These are phyloP conservation scores for Massariosphaeria phaeospora DNA, from an alignment of 495 filamentous ascomycete species.

Conservation along the genomic window DNA sequence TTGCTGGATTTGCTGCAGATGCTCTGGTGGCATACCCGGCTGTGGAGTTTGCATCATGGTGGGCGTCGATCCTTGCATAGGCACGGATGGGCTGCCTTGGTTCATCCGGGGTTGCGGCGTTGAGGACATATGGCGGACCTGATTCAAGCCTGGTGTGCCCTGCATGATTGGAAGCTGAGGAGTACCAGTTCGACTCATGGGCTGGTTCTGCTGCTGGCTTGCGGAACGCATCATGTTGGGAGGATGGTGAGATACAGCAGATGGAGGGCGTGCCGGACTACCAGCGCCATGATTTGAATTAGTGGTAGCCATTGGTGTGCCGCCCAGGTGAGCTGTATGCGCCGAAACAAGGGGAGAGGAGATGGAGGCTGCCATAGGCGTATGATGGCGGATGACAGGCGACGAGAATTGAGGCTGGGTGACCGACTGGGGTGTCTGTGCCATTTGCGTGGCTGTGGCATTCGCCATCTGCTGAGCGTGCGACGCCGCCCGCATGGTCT, in stretches of 20 bases:
- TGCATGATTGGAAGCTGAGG: conserved; percentile 77
- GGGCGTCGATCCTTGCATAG: conserved; percentile 63
- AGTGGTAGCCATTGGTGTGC: conserved; percentile 73
- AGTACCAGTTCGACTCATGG: conserved; percentile 67
- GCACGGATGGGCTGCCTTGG: conserved; percentile 44
- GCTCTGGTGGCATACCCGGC: conserved; percentile 29
- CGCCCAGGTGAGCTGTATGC: conserved; percentile 45
- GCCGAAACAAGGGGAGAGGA: conserved; percentile 70
- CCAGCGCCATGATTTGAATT: conserved; percentile 69
- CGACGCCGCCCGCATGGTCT: conserved; percentile 23
- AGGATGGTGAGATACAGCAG: conserved; percentile 67
- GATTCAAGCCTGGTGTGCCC: conserved; percentile 67
- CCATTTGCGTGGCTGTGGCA: conserved; percentile 5
- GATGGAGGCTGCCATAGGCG: conserved; percentile 61
- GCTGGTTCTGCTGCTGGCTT: conserved; percentile 63
- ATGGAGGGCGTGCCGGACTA: conserved; percentile 71
- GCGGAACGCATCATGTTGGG: conserved; percentile 69
- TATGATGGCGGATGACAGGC: conserved; percentile 71
- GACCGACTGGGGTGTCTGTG: conserved; percentile 25
- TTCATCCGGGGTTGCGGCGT: conserved; percentile 39
- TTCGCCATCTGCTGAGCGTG: conserved; percentile 45
- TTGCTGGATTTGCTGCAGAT: conserved; percentile 24
- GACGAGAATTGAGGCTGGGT: conserved; percentile 71
- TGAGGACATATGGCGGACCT: conserved; percentile 52
- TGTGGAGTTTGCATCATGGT: conserved; percentile 34